Percentiles rank a stretch among this genome's conserved stretches.
These are phyloP conservation scores for Phytophthora palmivora DNA, from an alignment of 352 stramenopile genomes.

Conservation along the genomic window DNA sequence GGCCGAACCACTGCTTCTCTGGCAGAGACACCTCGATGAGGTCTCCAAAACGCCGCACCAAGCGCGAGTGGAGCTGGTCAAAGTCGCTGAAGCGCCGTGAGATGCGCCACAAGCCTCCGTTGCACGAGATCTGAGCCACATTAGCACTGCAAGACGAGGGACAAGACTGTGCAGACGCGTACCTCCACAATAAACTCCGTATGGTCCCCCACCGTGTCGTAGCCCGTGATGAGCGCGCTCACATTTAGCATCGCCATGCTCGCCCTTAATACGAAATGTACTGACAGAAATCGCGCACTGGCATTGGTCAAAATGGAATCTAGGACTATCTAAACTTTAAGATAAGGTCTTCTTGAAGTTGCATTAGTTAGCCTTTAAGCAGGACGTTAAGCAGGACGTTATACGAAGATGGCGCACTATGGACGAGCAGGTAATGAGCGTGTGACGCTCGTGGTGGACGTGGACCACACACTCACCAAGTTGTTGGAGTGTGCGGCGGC, in stretches of 20 bases:
- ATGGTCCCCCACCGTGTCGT: constrained; percentile 86
- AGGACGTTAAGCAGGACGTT: no score
- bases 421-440: constrained; percentile 43
- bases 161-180: not conserved
- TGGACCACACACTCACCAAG: constrained; percentile 70
- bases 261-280: not conserved
- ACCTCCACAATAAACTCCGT: constrained; percentile 88
- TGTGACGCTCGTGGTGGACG: constrained; percentile 59
- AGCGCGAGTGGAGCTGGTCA: constrained; percentile 82
- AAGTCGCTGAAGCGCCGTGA: constrained; percentile 89
- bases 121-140: constrained; percentile 72
- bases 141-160: constrained; percentile 6
- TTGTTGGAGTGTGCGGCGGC: constrained; percentile 49
- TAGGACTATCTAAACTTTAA: no score
- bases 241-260: constrained; percentile 77
- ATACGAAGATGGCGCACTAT: constrained; percentile 30
- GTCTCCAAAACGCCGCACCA: constrained; percentile 76
- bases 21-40: constrained; percentile 74
- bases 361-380: no score
- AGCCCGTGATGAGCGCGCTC: constrained; percentile 81
- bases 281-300: no score
- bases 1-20: constrained; percentile 90
- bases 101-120: constrained; percentile 84
- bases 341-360: no score
- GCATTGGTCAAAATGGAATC: no score